Percentiles rank a stretch among this genome's conserved stretches.
Evolutionary conservation across 225 moss, liverwort and hornwort genomes (phyloP).

Genomic region (Physcomitrium patens): DNA sequence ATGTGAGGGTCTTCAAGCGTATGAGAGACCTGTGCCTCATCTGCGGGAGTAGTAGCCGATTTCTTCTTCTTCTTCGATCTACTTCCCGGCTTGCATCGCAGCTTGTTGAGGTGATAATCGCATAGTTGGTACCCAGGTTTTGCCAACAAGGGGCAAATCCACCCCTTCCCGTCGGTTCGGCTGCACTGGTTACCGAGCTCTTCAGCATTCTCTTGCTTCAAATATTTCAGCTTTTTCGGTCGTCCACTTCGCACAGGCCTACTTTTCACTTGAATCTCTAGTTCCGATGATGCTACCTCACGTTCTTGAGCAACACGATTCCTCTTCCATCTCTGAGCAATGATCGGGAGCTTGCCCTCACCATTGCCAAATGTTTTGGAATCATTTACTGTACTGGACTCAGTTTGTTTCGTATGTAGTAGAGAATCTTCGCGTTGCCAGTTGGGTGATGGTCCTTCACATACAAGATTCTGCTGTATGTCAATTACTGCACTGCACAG

Average conservation of each 20-base stretch:
- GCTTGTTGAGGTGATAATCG: slow-evolving; percentile 66
- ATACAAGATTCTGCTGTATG: slow-evolving; percentile 14
- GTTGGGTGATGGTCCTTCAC: neutral
- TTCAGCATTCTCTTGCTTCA: slow-evolving; percentile 61
- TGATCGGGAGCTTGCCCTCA: neutral
- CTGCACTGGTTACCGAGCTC: slow-evolving; percentile 63
- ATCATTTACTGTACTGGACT: slow-evolving; percentile 8
- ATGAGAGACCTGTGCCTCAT: neutral
- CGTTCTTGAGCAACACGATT: slow-evolving; percentile 15
- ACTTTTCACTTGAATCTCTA: slow-evolving; percentile 28
- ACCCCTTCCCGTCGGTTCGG: slow-evolving; percentile 63
- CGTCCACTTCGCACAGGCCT: slow-evolving; percentile 48
- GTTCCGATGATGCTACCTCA: slow-evolving; percentile 4
- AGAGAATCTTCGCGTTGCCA: slow-evolving; percentile 15
- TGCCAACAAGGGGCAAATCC: slow-evolving; percentile 64
- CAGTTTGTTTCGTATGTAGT: neutral
- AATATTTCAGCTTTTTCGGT: slow-evolving; percentile 55
- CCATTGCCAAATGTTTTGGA: neutral
- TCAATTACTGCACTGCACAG: slow-evolving; percentile 56
- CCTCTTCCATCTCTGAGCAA: slow-evolving; percentile 20
- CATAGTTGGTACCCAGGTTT: slow-evolving; percentile 65
- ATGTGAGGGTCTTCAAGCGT: slow-evolving; percentile 14
- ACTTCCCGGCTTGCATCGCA: slow-evolving; percentile 65
- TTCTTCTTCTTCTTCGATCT: slow-evolving; percentile 45
- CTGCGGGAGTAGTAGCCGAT: slow-evolving; percentile 16